phyloP scores from a whole-genome alignment of 768 basidiomycete species.

The Pulveroboletus sp. region DNA sequence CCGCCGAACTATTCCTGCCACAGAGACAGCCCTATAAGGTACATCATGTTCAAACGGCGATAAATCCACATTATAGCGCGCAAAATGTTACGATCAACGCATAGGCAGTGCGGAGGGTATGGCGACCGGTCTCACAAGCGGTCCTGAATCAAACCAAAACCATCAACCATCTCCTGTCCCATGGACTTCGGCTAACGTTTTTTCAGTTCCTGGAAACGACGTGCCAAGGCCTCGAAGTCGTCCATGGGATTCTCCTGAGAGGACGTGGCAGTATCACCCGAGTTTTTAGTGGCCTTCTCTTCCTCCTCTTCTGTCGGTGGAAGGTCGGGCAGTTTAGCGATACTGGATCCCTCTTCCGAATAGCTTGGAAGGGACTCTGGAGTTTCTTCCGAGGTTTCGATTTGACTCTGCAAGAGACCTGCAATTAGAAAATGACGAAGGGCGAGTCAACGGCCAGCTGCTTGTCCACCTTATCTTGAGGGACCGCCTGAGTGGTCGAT shows the following conservation, averaged over 20 bases:
- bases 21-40: not conserved
- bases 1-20: not conserved
- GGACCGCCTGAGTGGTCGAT: slow-evolving; percentile 24
- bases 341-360: slow-evolving; percentile 17
- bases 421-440: not conserved
- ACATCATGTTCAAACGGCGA: slow-evolving; percentile 9
- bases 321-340: slow-evolving; percentile 45
- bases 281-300: slow-evolving; percentile 21
- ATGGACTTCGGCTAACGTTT: slow-evolving; percentile 46
- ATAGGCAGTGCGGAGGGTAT: not conserved
- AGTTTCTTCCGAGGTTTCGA: not conserved
- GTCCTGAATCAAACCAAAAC: not conserved
- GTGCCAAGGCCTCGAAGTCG: slow-evolving; percentile 70
- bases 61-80: slow-evolving; percentile 4
- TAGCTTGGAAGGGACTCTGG: slow-evolving; percentile 26
- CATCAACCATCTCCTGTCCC: not conserved
- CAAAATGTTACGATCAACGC: slow-evolving; percentile 8
- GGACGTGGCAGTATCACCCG: not conserved
- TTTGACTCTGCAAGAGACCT: slow-evolving; percentile 6
- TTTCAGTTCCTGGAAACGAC: slow-evolving; percentile 84
- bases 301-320: slow-evolving; percentile 47
- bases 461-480: slow-evolving; percentile 31
- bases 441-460: slow-evolving; percentile 36
- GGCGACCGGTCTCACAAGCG: slow-evolving; percentile 5
- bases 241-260: slow-evolving; percentile 41